Evolutionary conservation across 345 rosid genomes (phyloP), one percentile per base, ranked within the genome.

Genomic region (Bruguiera parviflora): DNA sequence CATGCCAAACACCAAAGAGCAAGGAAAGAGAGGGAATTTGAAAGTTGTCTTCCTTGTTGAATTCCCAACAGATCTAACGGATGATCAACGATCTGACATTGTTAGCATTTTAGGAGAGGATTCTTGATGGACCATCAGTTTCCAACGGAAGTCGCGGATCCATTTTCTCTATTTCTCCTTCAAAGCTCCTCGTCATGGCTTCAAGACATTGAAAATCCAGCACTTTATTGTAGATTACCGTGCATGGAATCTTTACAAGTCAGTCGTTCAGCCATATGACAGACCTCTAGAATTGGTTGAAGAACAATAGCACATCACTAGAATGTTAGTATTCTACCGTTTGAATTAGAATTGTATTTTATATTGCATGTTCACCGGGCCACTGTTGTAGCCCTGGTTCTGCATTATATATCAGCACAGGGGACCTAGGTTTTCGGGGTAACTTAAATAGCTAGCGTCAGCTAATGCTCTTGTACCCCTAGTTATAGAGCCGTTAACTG

Each of bases 1-100:
- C 6, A 93, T 93, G 97, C 88, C 92, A 3, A 79, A 18, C 43
- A 37, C 79, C 0, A 84, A 84, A 71, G 83, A 82, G 58, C 64
- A 65, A 31, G 86, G 87, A 53, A 79, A 66, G 80, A 84, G 96
- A 71, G 98, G 79, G 18, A 59, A 61, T 33, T 57, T 75, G 37
- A 70, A 61, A 53, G 79, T 75, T 11, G 16, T 60, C 2, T 70
- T 70, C 64, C 63, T 70, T 15, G 75, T 75, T 16, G 67, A 70
- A 20, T 75, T 75, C 56, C 98, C 98, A 5, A 65, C 64, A 6
- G 61, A 82, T 43, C 81, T 93, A n/a, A 78, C 89, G 1, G 70
- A 73, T 6, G 80, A 82, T 63, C 91, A 84, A 69, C 80, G 89
- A 47, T 65, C 70, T 11, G 80, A 83, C 57, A 53, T 83, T 65